Base-by-base conservation (phyloP, 23 red algal species). In the Gracilaria vermiculophylla region DNA sequence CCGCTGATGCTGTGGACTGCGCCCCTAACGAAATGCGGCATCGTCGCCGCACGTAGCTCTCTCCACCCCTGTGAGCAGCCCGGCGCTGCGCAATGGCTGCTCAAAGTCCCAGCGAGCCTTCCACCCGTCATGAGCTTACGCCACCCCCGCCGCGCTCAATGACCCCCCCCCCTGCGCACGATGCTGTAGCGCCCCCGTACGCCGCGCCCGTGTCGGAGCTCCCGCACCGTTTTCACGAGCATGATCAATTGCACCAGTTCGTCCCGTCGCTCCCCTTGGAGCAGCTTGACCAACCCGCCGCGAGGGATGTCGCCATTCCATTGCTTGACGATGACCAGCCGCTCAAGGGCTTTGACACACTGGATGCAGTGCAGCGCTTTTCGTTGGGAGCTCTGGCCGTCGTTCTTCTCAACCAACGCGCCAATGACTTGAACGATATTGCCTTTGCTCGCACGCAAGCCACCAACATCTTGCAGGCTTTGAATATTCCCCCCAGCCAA, bases 351-450 rank as follows among this genome's bases (percentile, higher is more conserved):
- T 94, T 94, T 40, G 72, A 94, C 48, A 71, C 44, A 27, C 69
- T 94, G 23, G 92, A 94, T 49, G 67, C 44, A 13, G 92, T 83
- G 39, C 92, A 94, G 69, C 76, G 92, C 42, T 94, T 78, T 65
- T 83, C 92, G 16, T 36, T 94, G 3, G 92, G 80, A 9, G 83
- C 85, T n/a, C 69, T 94, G 50, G 81, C 77, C 28, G 70, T 77
- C 14, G 80, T 84, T 0, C 69, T 94, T 28, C 70, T 94, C 4
- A 56, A 72, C 48, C 32, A 61, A 8, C 75, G 51, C 78, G 88
- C 64, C 62, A 80, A 45, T 41, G 75, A 72, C 49, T 29, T 82
- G 0, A 82, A 92, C 40, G 88, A 55, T 50, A 65, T 93, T 69
- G 73, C 86, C 11, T 89, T 94, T 90, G 73, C 69, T 19, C 54